Base-by-base conservation (phyloP, 768 basidiomycete species). In the Collybia sp. region DNA sequence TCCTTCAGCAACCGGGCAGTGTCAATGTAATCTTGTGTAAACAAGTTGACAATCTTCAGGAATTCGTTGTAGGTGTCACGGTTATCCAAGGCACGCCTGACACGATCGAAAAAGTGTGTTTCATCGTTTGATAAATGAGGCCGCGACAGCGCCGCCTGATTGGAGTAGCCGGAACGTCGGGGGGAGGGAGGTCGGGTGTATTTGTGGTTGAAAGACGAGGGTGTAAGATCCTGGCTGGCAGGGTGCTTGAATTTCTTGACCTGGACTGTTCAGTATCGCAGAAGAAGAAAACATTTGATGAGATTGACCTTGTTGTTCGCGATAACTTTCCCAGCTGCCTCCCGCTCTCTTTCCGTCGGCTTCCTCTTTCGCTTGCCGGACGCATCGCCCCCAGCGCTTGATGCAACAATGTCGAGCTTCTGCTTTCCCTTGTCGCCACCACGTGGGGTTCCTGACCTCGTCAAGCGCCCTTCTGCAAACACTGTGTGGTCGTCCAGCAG, bases 1-100 rank as follows among this genome's bases (percentile, higher is more conserved):
- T 94, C 87, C 52, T 88, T 82, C 40, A 98, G 76, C 8, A 98
- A 77, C 12, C 85, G 81, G 18, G 83, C 79, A 1, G 83, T 80
- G 56, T 97, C 93, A 55, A 99, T 95, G 58, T 90, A 82, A 49
- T 93, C 91, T 59, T 95, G 92, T 2, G 91, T 88, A 59, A 93
- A 99, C 2, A 99, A 75, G 63, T 98, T 97, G 54, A 97, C 79
- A 38, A 98, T 71, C 60, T 93, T 96, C 50, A 99, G 69, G 66
- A 99, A 98, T 65, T 98, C 96, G 62, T 93, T 91, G 66, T 88
- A 91, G 1, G 82, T 80, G 40, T 90, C 87, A 11, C 84, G 75
- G 51, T 76, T 83, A 46, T 85, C 83, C 37, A 92, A 68, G 1
- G 77, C 72, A 12, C 79, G 79, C 56, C 83, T 85, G 41, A 97